Evolutionary conservation across 345 rosid genomes (phyloP), one percentile per base, ranked within the genome.

Genomic region (Populus euphratica): DNA sequence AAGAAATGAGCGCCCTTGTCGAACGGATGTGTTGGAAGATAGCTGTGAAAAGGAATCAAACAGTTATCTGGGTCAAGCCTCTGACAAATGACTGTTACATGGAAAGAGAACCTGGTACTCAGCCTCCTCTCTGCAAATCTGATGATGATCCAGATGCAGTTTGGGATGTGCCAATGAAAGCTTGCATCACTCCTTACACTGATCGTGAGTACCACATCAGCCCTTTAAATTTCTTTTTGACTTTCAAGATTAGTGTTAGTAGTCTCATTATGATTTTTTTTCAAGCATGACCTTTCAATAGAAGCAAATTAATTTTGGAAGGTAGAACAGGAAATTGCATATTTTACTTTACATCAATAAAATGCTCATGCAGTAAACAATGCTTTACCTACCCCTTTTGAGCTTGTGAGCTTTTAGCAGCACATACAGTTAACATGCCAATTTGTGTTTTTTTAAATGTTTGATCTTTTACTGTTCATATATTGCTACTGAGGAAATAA

Each of bases 41-140:
- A 73, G 99, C 98, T 76, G 82, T 88, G 14, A 96, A 92, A 87
- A 88, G 84, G 88, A 91, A 96, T 85, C 99, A 96, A 83, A 96
- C 99, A 68, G 99, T 93, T 39, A 86, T 96, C 81, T 96, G 98
- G 99, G 95, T 89, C 83, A 96, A 93, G 81, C 98, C 98, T 59
- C 85, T 93, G 44, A 93, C 86, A 70, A 93, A 93, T 87, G 97
- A 93, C 79, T 96, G 99, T 83, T 96, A 91, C 78, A 73, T 80
- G 89, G 83, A 88, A 81, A 86, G 99, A 88, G 89, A 86, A 66
- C 90, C 95, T 8, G 98, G 94, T 59, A 88, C 94, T 8, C 92
- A 83, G 68, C 99, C 99, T 80, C 99, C 98, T 33, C 89, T 96
- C 62, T 96, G 99, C 78, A 91, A 83, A 68, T 86, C 97, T 47